Evolutionary conservation across 164 flowering plant species (phyloP).

Genomic region (Magnolia kwangsiensis): DNA sequence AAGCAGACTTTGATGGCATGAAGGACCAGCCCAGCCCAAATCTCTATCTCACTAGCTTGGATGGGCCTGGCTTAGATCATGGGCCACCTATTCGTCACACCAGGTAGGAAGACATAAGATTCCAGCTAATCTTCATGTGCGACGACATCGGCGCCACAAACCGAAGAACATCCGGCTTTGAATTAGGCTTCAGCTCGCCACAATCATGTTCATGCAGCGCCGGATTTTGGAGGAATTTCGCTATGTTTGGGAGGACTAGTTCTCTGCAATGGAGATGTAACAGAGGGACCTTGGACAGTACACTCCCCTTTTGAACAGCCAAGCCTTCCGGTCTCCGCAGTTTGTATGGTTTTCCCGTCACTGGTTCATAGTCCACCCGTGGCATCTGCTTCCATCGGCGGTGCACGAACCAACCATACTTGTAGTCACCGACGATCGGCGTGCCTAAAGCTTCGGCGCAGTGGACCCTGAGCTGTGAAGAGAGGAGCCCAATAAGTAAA

Average conservation of each 20-base stretch:
- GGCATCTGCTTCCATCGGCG: conserved; percentile 80
- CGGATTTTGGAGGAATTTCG: conserved; percentile 42
- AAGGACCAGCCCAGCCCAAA: no score
- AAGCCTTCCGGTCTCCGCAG: conserved; percentile 69
- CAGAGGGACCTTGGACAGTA: conserved; percentile 79
- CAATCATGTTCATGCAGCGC: conserved; percentile 12
- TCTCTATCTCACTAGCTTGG: no score
- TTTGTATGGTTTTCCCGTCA: conserved; percentile 67
- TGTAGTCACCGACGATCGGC: conserved; percentile 89
- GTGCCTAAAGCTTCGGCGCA: conserved; percentile 94
- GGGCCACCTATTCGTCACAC: conserved; percentile 25
- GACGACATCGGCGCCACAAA: conserved; percentile 87
- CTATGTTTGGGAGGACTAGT: conserved; percentile 74
- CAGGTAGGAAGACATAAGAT: conserved; percentile 88
- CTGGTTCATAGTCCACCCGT: conserved; percentile 63
- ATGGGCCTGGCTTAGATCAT: no score
- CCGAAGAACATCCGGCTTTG: conserved; percentile 57
- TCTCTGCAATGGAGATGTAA: conserved; percentile 87
- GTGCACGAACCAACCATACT: conserved; percentile 86
- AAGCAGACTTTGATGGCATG: background rate
- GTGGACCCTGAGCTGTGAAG: conserved; percentile 78
- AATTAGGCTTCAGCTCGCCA: conserved; percentile 7
- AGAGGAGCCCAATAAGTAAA: background rate
- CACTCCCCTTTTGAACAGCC: conserved; percentile 91
- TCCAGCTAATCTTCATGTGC: conserved; percentile 97